phyloP scores from a whole-genome alignment of 192 early-diverging fungal species.

The Dissophora ornata region DNA sequence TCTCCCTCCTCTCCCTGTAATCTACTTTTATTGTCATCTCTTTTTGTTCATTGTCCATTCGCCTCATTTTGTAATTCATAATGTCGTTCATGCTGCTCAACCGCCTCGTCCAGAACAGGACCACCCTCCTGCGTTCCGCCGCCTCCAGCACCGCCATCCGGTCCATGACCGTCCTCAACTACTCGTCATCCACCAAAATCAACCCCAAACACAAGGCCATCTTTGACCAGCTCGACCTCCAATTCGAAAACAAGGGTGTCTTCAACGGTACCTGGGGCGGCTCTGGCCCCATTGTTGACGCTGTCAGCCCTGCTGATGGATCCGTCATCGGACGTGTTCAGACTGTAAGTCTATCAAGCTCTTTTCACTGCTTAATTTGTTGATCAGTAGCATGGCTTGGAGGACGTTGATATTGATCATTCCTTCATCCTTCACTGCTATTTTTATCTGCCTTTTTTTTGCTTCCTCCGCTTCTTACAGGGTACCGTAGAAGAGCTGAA shows the following conservation, averaged over 20 bases:
- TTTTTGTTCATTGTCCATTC: not conserved
- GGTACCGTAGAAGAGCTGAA: constrained; percentile 71
- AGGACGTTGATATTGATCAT: not conserved
- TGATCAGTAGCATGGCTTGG: no score
- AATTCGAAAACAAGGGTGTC: constrained; percentile 78
- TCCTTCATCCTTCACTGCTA: constrained; percentile 1
- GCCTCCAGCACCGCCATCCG: constrained; percentile 41
- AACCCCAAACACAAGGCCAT: constrained; percentile 57
- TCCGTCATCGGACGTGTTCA: constrained; percentile 83
- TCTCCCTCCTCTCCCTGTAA: constrained; percentile 9
- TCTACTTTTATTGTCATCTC: constrained; percentile 2
- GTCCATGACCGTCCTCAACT: constrained; percentile 53
- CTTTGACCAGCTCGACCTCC: constrained; percentile 70
- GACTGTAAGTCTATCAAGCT: constrained; percentile 68
- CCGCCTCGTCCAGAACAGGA: constrained; percentile 36
- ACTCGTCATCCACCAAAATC: constrained; percentile 39
- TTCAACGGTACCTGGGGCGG: constrained; percentile 82
- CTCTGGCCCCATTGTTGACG: constrained; percentile 69
- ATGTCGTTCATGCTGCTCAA: constrained; percentile 44
- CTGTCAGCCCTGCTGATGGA: constrained; percentile 83
- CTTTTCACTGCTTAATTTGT: no score
- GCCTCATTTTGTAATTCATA: constrained; percentile 7
- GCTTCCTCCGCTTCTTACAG: constrained; percentile 3
- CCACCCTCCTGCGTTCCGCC: constrained; percentile 30
- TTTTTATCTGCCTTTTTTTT: not conserved